Evolutionary conservation across 2,329 filamentous ascomycete genomes (phyloP), one percentile per base, ranked within the genome.

Genomic region (Claviceps pazoutovae): DNA sequence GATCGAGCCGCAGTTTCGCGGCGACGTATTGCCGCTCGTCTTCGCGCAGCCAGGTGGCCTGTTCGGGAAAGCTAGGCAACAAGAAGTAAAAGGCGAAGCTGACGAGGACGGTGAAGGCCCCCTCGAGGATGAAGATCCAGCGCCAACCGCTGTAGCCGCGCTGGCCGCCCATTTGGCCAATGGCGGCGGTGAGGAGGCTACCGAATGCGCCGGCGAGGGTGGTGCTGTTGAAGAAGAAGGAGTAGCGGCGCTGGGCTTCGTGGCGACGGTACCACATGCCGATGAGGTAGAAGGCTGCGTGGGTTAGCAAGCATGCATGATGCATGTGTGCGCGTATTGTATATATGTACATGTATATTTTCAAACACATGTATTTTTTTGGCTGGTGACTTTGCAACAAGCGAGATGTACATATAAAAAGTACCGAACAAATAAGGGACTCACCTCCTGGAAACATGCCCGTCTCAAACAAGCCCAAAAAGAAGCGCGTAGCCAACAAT

Each of bases 191-290:
- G 4, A 96, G 74, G 1, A 96, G 75, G 2, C 89, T 89, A 44
- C 88, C 89, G 60, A 95, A 96, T 0, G 88, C 86, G 36, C 86
- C 86, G 1, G 86, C 86, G 3, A 91, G 71, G 0, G 83, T 86
- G 0, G 86, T 90, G 30, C 78, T 87, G 61, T 79, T 83, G 73
- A 97, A 97, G 74, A 97, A 97, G 73, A 97, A 90, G 16, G 83
- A 86, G 69, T 90, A 96, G 34, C 93, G 82, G 61, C 88, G 88
- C 68, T 97, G 91, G 2, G 90, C 88, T 68, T 97, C 93, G 45
- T 74, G 74, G 54, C 91, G 81, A 54, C 83, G 82, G 61, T 97
- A 98, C 89, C 86, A 94, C 83, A 91, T 91, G 53, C 86, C 82
- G 55, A 89, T 82, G 7, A 90, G 70, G 61, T 89, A 86, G 62